Percentiles rank a stretch among this genome's conserved stretches.
These are phyloP conservation scores for Plasmodium vivax DNA, from an alignment of 169 alveolate genomes.

Conservation along the genomic window DNA sequence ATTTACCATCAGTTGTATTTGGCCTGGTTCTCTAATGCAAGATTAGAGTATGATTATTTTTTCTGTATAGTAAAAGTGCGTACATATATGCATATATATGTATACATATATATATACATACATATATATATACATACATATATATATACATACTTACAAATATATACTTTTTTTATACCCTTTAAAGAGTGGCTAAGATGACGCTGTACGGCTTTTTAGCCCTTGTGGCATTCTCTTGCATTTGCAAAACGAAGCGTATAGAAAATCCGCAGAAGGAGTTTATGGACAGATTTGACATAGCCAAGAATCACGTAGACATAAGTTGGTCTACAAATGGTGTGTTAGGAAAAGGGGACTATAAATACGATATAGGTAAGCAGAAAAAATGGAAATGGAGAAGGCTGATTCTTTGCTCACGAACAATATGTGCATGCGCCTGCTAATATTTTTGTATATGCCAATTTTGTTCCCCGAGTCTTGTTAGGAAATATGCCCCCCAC, in stretches of 20 bases:
- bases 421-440: neutral
- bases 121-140: too few species aligned
- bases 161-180: neutral
- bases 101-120: too few species aligned
- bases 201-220: neutral
- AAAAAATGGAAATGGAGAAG: neutral
- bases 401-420: neutral
- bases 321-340: conserved; percentile 33
- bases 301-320: conserved; percentile 38
- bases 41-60: neutral
- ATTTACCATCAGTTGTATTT: neutral
- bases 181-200: neutral
- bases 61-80: neutral
- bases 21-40: neutral
- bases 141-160: too few species aligned
- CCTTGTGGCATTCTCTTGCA: conserved; percentile 3
- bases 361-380: conserved; percentile 47
- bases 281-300: conserved; percentile 65
- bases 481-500: neutral
- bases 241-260: neutral
- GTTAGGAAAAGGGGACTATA: conserved; percentile 27
- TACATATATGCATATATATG: too few species aligned
- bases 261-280: conserved; percentile 59
- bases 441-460: neutral
- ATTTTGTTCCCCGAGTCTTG: neutral